Evolutionary conservation across 2,329 filamentous ascomycete genomes (phyloP), one percentile per base, ranked within the genome.

Genomic region (Xylogone sp.): DNA sequence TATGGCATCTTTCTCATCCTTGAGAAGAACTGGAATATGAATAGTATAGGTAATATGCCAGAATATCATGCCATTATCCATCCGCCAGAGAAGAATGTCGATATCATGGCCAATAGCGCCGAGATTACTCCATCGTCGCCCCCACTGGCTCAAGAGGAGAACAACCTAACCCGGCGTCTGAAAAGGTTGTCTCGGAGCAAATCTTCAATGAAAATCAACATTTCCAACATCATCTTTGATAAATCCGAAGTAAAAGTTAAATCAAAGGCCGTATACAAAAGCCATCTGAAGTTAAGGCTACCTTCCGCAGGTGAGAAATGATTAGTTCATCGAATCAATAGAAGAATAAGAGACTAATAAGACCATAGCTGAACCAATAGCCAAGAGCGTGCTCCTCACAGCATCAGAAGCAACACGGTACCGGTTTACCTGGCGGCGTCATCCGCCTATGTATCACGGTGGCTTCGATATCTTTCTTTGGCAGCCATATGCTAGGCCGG

Each of bases 371-470:
- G 34, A 39, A 4, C 34, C 34, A 5, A 39, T 39, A 16, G 10
- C 34, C 5, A 39, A 39, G 34, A 39, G 34, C 34, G n/a, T 39
- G 4, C 34, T 39, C n/a, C 34, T 39, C 34, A 16, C 34, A 18
- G 34, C 34, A 5, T 39, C 34, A 39, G 34, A 39, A 39, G 10
- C 34, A 5, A 16, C n/a, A 5, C 34, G n/a, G 13, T 39, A 39
- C n/a, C 34, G 34, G n/a, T 56, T 56, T 29, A 56, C 48, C 6
- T 56, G 53, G 53, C 53, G 53, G 8, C 45, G 53, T 8, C 46
- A 43, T 19, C 48, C 51, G 10, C 53, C 53, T 4, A 42, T 31
- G n/a, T 56, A 53, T 29, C 31, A 46, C 12, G 48, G 46, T 16
- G 47, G 43, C 12, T 43, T 56, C 21, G 46, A 51, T 12, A 47